Base-by-base conservation (phyloP, 2,329 filamentous ascomycete genomes). In the Trichoderma aggressivum region DNA sequence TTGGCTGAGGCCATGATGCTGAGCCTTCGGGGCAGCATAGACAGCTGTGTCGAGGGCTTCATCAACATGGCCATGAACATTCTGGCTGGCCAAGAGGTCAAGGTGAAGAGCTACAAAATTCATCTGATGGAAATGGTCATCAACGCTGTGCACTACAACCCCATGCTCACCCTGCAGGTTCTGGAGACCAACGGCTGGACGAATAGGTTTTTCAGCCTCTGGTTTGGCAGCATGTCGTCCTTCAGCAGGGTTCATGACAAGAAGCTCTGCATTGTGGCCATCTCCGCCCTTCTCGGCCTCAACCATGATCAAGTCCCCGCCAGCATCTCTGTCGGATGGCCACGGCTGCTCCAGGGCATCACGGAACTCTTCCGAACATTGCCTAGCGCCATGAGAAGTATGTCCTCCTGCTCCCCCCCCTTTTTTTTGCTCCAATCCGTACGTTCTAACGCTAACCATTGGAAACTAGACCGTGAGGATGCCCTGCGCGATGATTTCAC, bases 81-180 rank as follows among this genome's bases (percentile, higher is more conserved):
- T 47, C 87, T 99, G 50, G 89, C 86, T 26, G 89, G 87, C 64
- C 88, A 91, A 56, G 92, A 97, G 74, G 86, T 93, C 65, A 94
- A 94, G 82, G 91, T 97, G 76, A 98, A 97, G 86, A 94, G 93
- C 3, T 97, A 98, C 81, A 92, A 93, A 77, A 94, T 98, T 69
- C 95, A 99, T 80, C 84, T 99, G 58, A 97, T 99, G 92, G 96
- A 99, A 84, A 97, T 99, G 90, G 90, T 99, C 71, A 97, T 99
- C 85, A 98, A 98, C 82, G 90, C 93, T 70, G 94, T 98, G 77
- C 97, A 98, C 86, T 99, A 99, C 86, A 98, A 97, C 84, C 94
- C 96, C 1, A 83, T 91, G 58, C 86, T 98, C 72, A 88, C 94
- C 28, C 87, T 99, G 26, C 91, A 94, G 73, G 90, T 97, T 47